These are phyloP conservation scores for Irpex lacteus DNA, from an alignment of 1,284 basidiomycete genomes.

Conservation along the genomic window DNA sequence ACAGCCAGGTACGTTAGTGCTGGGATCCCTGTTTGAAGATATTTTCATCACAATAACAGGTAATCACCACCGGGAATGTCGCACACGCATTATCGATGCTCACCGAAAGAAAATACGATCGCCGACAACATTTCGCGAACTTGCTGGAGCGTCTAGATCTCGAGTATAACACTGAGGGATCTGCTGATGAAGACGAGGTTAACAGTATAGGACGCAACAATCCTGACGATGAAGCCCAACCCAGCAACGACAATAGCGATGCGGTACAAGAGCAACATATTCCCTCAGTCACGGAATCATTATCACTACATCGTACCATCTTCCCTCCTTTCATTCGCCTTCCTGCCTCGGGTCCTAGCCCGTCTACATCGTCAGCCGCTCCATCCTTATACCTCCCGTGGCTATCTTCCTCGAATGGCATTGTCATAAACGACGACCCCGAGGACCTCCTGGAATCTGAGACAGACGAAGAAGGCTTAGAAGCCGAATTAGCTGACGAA, in stretches of 20 bases:
- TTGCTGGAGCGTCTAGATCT: conserved; percentile 21
- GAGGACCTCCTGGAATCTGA: conserved; percentile 35
- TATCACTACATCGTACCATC: conserved; percentile 21
- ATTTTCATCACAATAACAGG: conserved; percentile 24
- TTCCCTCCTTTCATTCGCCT: conserved; percentile 26
- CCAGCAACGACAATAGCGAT: conserved; percentile 7
- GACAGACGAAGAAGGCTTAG: conserved; percentile 41
- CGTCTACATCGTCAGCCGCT: conserved; percentile 7
- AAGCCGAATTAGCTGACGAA: conserved; percentile 44
- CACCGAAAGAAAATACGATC: conserved; percentile 28
- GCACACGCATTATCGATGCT: conserved; percentile 43
- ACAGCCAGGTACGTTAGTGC: conserved; percentile 22
- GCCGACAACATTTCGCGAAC: conserved; percentile 34
- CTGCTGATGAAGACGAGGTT: conserved; percentile 16
- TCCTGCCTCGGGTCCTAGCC: conserved; percentile 9
- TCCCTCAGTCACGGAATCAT: background rate
- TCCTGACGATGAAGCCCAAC: conserved; percentile 8
- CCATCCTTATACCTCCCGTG: conserved; percentile 20
- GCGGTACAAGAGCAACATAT: background rate
- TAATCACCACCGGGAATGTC: conserved; percentile 40
- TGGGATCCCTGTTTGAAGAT: conserved; percentile 24
- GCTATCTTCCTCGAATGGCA: conserved; percentile 2
- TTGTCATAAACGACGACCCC: conserved; percentile 14
- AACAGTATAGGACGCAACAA: background rate
- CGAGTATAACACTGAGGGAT: conserved; percentile 11